A percentile compares a stretch with the other conserved stretches of the same genome.
phyloP scores from a whole-genome alignment of 495 filamentous ascomycete species.

The Aspergillus avenaceus region DNA sequence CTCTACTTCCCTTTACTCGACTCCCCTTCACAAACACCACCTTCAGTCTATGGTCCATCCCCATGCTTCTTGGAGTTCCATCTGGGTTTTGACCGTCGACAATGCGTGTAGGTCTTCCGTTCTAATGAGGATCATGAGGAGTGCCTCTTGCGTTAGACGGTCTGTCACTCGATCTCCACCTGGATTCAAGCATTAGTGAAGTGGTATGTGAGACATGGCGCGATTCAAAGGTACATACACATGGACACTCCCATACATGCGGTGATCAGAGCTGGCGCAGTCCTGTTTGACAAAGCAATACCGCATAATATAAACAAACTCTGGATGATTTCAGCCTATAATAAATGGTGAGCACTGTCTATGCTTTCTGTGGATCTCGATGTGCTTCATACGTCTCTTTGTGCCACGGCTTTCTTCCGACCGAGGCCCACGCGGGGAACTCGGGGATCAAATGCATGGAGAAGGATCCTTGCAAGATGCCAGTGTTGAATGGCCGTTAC shows the following conservation, averaged over 20 bases:
- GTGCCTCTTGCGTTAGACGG: neutral
- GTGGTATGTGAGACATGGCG: no score
- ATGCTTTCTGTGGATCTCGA: neutral
- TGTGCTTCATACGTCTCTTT: neutral
- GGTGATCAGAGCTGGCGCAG: neutral
- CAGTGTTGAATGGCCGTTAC: neutral
- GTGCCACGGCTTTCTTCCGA: neutral
- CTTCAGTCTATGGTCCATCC: neutral
- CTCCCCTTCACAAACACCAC: no score
- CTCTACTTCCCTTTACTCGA: no score
- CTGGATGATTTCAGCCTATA: neutral
- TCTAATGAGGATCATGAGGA: neutral
- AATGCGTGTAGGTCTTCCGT: neutral
- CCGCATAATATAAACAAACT: neutral
- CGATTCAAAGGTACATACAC: neutral
- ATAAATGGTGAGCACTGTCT: neutral
- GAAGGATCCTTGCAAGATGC: neutral
- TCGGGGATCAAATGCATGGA: neutral
- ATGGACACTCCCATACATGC: constrained; percentile 4
- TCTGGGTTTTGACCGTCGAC: neutral
- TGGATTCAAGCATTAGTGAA: neutral
- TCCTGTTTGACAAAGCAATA: constrained; percentile 2
- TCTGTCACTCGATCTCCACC: constrained; percentile 1
- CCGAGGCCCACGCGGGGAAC: neutral
- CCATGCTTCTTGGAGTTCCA: neutral